Evolutionary conservation across 169 alveolate species (phyloP).

Genomic region (Cryptosporidium canis): DNA sequence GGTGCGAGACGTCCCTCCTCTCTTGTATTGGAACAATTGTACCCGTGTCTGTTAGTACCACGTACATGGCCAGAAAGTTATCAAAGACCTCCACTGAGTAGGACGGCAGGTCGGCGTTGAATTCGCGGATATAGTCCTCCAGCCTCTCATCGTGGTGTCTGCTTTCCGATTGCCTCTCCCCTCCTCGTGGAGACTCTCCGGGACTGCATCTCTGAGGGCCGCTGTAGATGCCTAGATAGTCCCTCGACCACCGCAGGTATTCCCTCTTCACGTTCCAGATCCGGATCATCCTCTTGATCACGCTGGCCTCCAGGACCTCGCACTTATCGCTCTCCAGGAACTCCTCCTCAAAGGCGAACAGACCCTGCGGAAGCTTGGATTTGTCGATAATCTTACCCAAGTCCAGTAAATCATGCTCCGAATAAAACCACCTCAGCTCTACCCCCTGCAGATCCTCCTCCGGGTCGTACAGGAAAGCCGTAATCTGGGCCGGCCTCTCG

Average conservation of each 20-base stretch:
- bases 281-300: constrained; percentile 64
- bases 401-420: constrained; percentile 37
- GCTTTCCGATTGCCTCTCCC: not conserved
- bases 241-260: constrained; percentile 54
- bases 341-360: constrained; percentile 55
- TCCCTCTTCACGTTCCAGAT: constrained; percentile 42
- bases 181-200: not conserved
- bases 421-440: constrained; percentile 70
- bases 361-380: constrained; percentile 20
- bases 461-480: constrained; percentile 68
- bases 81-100: constrained; percentile 42
- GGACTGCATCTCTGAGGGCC: constrained; percentile 40
- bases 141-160: constrained; percentile 30
- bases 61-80: constrained; percentile 11
- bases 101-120: constrained; percentile 50
- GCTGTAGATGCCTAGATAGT: constrained; percentile 12
- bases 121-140: constrained; percentile 19
- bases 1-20: constrained; percentile 5
- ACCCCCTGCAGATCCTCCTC: constrained; percentile 54
- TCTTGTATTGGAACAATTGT: constrained; percentile 40
- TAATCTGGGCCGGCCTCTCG: constrained; percentile 72
- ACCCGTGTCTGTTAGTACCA: constrained; percentile 40
- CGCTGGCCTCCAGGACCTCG: constrained; percentile 49
- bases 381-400: constrained; percentile 49
- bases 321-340: constrained; percentile 63